Evolutionary conservation across 169 alveolate species (phyloP), one percentile per base, ranked within the genome.

Genomic region (Cryptosporidium meleagridis): DNA sequence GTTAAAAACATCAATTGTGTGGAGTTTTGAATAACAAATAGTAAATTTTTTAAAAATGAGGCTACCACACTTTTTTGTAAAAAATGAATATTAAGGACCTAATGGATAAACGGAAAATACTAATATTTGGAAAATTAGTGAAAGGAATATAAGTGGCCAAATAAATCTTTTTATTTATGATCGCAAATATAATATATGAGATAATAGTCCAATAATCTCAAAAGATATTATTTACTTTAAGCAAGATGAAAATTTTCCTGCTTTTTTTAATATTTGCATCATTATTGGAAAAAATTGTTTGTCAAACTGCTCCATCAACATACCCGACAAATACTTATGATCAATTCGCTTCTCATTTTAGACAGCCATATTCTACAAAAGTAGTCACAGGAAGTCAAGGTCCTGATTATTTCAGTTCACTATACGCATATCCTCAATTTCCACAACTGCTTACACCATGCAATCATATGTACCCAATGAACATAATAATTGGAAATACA

Each of bases 401-500:
- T 23, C 80, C 89, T 39, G 89, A 80, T 62, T 80, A 80, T 29
- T 80, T 80, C 31, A 80, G 55, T 7, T n/a, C 67, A 10, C 29
- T 80, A 2, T 80, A 80, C 44, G 89, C 75, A 16, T 80, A 62
- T 80, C 89, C 89, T 39, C 89, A 80, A 48, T 39, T 44, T 37
- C 89, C 89, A 1, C 89, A 59, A 4, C 52, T 80, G 5, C 53
- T 80, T 8, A 80, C 89, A 2, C 89, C 89, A 14, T 80, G 89
- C 67, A 59, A 37, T 21, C 55, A 80, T 33, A 80, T 80, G 89
- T 62, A 62, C 14, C 89, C 89, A 9, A 16, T 80, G 26, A 65
- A 35, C 65, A 80, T 80, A n/a, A 33, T 80, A 37, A 80, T 80
- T 41, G 89, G 89, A 18, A 80, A 80, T 62, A 80, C 89, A 62